A percentile compares a stretch with the other conserved stretches of the same genome.
Conservation (phyloP, 2,329 filamentous ascomycete species). For the Trichophyton mentagrophytes region DNA sequence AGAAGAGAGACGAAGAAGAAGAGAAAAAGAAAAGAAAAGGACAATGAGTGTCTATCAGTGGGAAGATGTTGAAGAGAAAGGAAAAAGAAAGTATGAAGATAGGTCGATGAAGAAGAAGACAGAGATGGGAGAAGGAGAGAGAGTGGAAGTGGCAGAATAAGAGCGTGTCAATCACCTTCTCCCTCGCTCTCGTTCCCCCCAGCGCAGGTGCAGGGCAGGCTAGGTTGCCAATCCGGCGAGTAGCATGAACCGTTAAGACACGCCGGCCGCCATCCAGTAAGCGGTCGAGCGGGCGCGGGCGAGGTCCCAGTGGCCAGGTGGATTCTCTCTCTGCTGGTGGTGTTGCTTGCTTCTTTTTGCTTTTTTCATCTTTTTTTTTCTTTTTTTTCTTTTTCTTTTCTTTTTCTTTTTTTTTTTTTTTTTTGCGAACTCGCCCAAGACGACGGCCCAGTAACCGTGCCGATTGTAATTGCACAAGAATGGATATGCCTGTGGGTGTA, state of each 20-base stretch:
- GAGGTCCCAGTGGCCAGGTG: conserved; percentile 1
- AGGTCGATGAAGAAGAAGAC: conserved; percentile 9
- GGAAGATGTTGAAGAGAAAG: conserved; percentile 9
- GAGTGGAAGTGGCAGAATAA: background rate
- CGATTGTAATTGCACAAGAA: conserved; percentile 3
- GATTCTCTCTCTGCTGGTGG: background rate
- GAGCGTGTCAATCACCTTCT: background rate
- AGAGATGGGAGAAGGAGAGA: conserved; percentile 5
- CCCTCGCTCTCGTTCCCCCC: background rate
- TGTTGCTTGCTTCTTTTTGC: background rate
- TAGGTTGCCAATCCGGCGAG: conserved; percentile 3
- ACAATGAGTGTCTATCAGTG: background rate
- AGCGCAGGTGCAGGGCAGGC: background rate
- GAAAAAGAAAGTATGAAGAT: conserved; percentile 11
- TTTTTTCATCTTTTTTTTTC: background rate
- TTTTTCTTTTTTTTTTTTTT: background rate
- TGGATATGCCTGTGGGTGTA: conserved; percentile 3
- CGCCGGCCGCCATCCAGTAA: background rate
- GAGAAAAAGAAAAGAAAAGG: background rate
- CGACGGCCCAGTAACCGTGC: conserved; percentile 4
- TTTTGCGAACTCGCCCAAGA: background rate
- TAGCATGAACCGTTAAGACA: conserved; percentile 7
- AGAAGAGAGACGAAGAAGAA: conserved; percentile 8
- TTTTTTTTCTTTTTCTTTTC: background rate
- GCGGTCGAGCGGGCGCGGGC: background rate